A percentile compares a stretch with the other conserved stretches of the same genome.
Evolutionary conservation across 768 basidiomycete genomes (phyloP).

Genomic region (Tulasnella sp.): DNA sequence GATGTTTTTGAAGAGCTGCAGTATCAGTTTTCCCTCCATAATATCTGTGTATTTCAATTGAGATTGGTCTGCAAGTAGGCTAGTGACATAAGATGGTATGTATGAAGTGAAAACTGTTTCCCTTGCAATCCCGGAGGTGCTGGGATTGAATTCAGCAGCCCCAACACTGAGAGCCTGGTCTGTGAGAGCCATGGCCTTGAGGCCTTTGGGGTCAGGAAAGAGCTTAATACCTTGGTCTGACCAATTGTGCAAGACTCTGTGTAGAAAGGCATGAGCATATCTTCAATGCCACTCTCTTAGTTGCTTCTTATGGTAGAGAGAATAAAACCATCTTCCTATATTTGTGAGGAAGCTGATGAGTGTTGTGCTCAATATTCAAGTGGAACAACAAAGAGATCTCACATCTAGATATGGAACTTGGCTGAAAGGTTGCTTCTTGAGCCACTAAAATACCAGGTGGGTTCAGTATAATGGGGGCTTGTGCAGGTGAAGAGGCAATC

Average conservation of each 20-base stretch:
- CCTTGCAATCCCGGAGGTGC: conserved; percentile 12
- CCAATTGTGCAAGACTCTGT: conserved; percentile 48
- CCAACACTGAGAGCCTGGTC: conserved; percentile 45
- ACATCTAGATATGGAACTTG: conserved; percentile 46
- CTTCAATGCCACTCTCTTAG: not conserved
- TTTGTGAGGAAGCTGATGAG: too few relatives aligned
- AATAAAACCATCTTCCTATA: conserved; percentile 49
- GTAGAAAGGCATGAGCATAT: not conserved
- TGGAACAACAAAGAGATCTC: not conserved
- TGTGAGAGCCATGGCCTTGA: conserved; percentile 34
- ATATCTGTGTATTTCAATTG: not conserved
- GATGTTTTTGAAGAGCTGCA: conserved; percentile 3
- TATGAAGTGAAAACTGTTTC: conserved; percentile 20
- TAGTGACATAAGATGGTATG: not conserved
- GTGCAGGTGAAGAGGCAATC: too few relatives aligned
- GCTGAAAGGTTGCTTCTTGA: conserved; percentile 51
- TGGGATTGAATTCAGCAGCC: conserved; percentile 34
- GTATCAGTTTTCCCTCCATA: conserved; percentile 6
- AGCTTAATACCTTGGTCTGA: conserved; percentile 38
- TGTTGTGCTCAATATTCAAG: not conserved
- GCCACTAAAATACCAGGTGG: conserved; percentile 25
- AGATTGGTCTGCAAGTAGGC: not conserved
- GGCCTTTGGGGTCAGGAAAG: conserved; percentile 34
- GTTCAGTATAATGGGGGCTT: not conserved
- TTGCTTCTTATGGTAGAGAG: conserved; percentile 31